Evolutionary conservation across 176 grass and related monocot genomes (phyloP).

Genomic region (Eleusine coracana): DNA sequence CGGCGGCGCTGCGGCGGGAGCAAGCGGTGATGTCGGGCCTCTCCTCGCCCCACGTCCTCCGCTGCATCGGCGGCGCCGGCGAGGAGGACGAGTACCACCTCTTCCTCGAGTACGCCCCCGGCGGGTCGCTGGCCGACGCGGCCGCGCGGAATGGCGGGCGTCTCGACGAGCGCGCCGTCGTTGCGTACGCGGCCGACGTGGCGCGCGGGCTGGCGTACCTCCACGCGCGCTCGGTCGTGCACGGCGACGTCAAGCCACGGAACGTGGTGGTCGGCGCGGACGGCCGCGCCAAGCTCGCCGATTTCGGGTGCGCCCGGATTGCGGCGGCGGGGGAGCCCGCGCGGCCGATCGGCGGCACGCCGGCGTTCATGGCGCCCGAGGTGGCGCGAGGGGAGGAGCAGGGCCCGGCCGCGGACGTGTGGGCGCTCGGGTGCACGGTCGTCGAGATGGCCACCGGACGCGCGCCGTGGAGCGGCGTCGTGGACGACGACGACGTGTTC

Average conservation of each 20-base stretch:
- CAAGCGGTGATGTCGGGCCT: slow-evolving; percentile 45
- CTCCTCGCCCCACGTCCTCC: slow-evolving; percentile 59
- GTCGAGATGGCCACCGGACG: slow-evolving; percentile 82
- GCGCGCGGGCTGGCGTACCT: slow-evolving; percentile 67
- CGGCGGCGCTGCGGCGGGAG: slow-evolving; percentile 50
- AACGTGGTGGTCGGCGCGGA: slow-evolving; percentile 71
- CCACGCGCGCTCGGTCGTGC: slow-evolving; percentile 57
- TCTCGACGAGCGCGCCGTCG: slow-evolving; percentile 49
- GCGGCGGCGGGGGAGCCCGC: neutral
- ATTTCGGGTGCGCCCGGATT: slow-evolving; percentile 70
- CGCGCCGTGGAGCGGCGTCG: slow-evolving; percentile 50
- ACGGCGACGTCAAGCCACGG: slow-evolving; percentile 75
- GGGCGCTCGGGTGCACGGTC: slow-evolving; percentile 80
- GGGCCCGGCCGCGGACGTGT: slow-evolving; percentile 68
- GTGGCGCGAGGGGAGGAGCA: slow-evolving; percentile 76
- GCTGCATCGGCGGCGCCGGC: slow-evolving; percentile 54
- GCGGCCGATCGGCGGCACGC: slow-evolving; percentile 64
- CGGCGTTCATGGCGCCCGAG: slow-evolving; percentile 97
- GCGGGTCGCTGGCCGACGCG: slow-evolving; percentile 76
- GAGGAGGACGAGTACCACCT: neutral
- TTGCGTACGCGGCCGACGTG: slow-evolving; percentile 40
- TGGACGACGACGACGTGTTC: slow-evolving; percentile 39
- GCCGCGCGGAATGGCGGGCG: slow-evolving; percentile 51
- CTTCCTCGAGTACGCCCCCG: slow-evolving; percentile 79
- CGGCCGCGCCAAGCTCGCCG: slow-evolving; percentile 66